Base-by-base conservation (phyloP, 371 early-diverging fungal genomes). In the Lichtheimia ramosa region DNA sequence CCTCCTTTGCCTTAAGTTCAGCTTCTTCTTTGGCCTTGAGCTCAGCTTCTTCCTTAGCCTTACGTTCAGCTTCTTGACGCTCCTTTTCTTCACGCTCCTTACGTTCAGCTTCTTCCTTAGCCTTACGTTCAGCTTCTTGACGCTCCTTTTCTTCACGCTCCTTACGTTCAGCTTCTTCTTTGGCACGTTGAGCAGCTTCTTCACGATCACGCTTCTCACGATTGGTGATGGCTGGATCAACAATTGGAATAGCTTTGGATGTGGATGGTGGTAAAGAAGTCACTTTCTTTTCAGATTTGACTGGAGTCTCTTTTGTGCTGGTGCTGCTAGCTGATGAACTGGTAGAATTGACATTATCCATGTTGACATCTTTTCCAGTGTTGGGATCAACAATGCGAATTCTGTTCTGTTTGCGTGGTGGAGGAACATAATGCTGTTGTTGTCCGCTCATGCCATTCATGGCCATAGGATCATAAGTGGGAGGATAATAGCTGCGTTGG, bases 311-410 rank as follows among this genome's bases (percentile, higher is more conserved):
- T 56, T 54, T 57, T n/a, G 61, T 54, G 54, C 42, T 8, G 65
- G 64, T 42, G 53, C 50, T n/a, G 70, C 65, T n/a, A 23, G 56
- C 42, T 5, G 64, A 68, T 49, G 65, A 65, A 51, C 40, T 69
- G 58, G 58, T 48, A 24, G 66, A 43, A 13, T 65, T 60, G 7
- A 73, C 40, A 24, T 67, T 51, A 18, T 74, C 62, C 21, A 85
- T 68, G 64, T 86, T 81, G 62, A 91, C 81, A 50, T 87, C 86
- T 56, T 85, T 74, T 64, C 81, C 86, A 25, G 90, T 91, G 3
- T 80, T 76, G 0, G 94, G 94, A 63, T 92, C 82, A 52, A 89
- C 85, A 64, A 93, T 93, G 48, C 81, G 79, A 59, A 90, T 87
- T n/a, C 82, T 78, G 61, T 73, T 83, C 51, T 70, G 79, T 14